Percentiles rank a stretch among this genome's conserved stretches.
phyloP scores from a whole-genome alignment of 2,329 filamentous ascomycete species.

The Neospermospora avenae region DNA sequence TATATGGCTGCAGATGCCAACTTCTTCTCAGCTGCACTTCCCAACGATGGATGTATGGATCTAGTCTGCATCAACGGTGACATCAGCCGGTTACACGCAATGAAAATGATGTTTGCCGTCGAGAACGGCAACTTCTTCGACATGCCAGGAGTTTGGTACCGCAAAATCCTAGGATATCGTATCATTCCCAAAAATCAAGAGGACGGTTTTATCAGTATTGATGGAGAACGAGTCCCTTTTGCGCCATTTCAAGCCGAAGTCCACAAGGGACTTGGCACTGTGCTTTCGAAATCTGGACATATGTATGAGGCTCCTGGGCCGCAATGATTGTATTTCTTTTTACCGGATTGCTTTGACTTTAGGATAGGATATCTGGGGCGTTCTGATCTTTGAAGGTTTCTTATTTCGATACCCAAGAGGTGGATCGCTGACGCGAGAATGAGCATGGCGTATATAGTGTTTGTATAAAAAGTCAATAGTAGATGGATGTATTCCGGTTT shows the following conservation, averaged over 20 bases:
- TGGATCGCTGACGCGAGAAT: conserved; percentile 17
- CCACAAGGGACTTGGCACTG: conserved; percentile 75
- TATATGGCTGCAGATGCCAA: conserved; percentile 85
- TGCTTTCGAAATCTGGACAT: conserved; percentile 72
- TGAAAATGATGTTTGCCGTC: conserved; percentile 69
- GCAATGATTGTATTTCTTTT: conserved; percentile 10
- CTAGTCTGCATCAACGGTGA: conserved; percentile 77
- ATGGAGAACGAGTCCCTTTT: conserved; percentile 85
- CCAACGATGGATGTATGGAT: conserved; percentile 83
- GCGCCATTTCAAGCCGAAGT: conserved; percentile 89
- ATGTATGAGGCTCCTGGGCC: conserved; percentile 63
- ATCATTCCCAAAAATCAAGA: conserved; percentile 71
- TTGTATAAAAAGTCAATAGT: conserved; percentile 21
- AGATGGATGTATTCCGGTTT: conserved; percentile 14
- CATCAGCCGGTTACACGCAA: conserved; percentile 60
- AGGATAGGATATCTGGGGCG: background rate
- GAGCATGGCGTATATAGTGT: background rate
- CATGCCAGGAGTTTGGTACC: conserved; percentile 71
- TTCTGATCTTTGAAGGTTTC: conserved; percentile 18
- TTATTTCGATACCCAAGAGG: conserved; percentile 25
- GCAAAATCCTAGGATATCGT: conserved; percentile 83
- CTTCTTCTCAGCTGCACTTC: conserved; percentile 81
- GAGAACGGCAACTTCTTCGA: conserved; percentile 73
- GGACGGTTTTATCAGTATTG: conserved; percentile 87
- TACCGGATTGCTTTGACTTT: background rate